A percentile compares a stretch with the other conserved stretches of the same genome.
Conservation (phyloP, 2,329 filamentous ascomycete species). For the Lanzia echinophila region DNA sequence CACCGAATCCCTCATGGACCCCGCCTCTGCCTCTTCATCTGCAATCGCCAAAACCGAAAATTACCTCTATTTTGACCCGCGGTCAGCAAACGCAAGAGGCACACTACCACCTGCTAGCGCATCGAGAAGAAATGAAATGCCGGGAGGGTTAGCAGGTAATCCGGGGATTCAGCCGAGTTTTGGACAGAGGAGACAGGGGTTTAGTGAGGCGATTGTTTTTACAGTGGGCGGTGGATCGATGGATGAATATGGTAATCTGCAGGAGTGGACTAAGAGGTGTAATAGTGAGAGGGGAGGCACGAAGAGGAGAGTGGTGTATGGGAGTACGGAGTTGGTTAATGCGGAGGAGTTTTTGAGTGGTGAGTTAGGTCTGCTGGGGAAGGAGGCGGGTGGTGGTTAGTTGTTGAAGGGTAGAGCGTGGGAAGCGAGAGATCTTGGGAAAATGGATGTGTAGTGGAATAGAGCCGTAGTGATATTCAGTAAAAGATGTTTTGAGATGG, state of each 20-base stretch:
- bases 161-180: conserved; percentile 75
- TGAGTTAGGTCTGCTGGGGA: conserved; percentile 56
- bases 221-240: conserved; percentile 94
- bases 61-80: conserved; percentile 95
- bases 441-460: not conserved
- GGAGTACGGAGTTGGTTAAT: conserved; percentile 77
- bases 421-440: too few relatives aligned
- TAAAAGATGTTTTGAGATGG: too few relatives aligned
- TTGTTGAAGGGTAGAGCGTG: not conserved
- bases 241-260: conserved; percentile 96
- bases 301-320: conserved; percentile 83
- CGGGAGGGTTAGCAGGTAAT: conserved; percentile 37
- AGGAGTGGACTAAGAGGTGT: conserved; percentile 80
- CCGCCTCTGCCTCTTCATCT: conserved; percentile 77
- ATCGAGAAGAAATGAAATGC: conserved; percentile 41
- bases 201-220: conserved; percentile 87
- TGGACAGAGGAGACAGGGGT: conserved; percentile 83
- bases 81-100: conserved; percentile 85
- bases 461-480: too few relatives aligned
- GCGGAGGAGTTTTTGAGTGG: conserved; percentile 59
- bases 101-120: conserved; percentile 77
- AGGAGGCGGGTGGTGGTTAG: conserved; percentile 34
- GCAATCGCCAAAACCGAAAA: conserved; percentile 95
- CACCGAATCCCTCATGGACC: conserved; percentile 97
- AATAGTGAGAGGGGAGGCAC: conserved; percentile 54